Percentiles rank a stretch among this genome's conserved stretches.
Conservation (phyloP, 2,329 filamentous ascomycete species). For the Monilinia polystroma region DNA sequence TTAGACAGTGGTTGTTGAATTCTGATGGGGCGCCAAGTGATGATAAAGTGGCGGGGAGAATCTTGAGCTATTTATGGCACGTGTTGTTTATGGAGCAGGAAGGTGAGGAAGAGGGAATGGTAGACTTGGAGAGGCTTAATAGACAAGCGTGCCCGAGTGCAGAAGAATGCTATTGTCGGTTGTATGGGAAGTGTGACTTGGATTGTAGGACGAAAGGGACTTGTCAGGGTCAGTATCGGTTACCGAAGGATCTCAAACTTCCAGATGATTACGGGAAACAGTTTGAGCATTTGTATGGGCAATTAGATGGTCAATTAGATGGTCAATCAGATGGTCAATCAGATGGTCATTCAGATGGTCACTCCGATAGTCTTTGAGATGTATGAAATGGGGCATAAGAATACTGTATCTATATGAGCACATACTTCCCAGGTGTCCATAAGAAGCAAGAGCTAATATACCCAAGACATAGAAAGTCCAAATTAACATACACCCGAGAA, state of each 20-base stretch:
- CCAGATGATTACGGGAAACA: slow-evolving; percentile 26
- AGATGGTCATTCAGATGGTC: neutral
- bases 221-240: slow-evolving; percentile 31
- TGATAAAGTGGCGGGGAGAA: slow-evolving; percentile 47
- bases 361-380: neutral
- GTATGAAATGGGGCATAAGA: neutral
- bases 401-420: neutral
- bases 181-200: slow-evolving; percentile 34
- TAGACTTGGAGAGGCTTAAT: slow-evolving; percentile 31
- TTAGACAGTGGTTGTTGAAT: slow-evolving; percentile 55
- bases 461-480: too few relatives aligned
- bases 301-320: too few relatives aligned
- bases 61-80: slow-evolving; percentile 51
- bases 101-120: neutral
- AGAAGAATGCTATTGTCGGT: slow-evolving; percentile 33
- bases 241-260: slow-evolving; percentile 30
- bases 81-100: slow-evolving; percentile 45
- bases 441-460: neutral
- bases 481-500: too few relatives aligned
- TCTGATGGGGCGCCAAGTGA: slow-evolving; percentile 43
- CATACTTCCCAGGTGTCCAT: neutral
- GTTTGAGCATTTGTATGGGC: neutral
- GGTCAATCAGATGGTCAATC: neutral
- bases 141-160: slow-evolving; percentile 31
- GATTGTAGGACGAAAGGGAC: slow-evolving; percentile 27